Conservation (phyloP, 129 eudicot genomes). For the Escallonia herrerae region DNA sequence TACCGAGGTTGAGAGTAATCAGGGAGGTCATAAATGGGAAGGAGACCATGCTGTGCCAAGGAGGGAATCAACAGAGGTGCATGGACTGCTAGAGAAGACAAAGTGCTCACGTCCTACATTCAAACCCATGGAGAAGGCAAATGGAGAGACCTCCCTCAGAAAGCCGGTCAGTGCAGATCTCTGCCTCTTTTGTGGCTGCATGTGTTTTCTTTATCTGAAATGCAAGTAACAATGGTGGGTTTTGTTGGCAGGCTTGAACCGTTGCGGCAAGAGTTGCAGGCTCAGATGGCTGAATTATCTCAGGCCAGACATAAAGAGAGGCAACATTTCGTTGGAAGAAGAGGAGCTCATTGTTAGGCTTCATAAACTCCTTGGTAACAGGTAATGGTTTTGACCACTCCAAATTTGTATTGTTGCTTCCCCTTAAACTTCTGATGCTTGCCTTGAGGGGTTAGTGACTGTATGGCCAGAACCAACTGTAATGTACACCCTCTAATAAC, state of each 20-base stretch:
- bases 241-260: conserved; percentile 1
- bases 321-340: conserved; percentile 47
- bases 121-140: conserved; percentile 13
- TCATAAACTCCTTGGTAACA: conserved; percentile 55
- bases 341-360: conserved; percentile 55
- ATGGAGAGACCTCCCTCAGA: conserved; percentile 15
- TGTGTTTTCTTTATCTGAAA: neutral
- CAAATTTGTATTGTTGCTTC: no score
- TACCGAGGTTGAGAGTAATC: no score
- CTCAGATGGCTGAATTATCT: conserved; percentile 51
- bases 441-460: neutral
- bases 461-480: neutral
- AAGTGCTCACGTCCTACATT: conserved; percentile 7
- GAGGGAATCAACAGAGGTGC: conserved; percentile 11
- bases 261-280: conserved; percentile 44
- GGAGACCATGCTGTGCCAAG: conserved; percentile 16
- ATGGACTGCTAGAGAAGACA: conserved; percentile 16
- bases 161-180: neutral
- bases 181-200: neutral
- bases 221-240: neutral
- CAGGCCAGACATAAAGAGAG: conserved; percentile 52
- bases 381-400: conserved; percentile 9
- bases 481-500: no score
- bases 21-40: conserved; percentile 3
- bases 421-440: neutral